Evolutionary conservation across 1,139 yeast genomes (phyloP).

Genomic region (Torulaspora pretoriensis): DNA sequence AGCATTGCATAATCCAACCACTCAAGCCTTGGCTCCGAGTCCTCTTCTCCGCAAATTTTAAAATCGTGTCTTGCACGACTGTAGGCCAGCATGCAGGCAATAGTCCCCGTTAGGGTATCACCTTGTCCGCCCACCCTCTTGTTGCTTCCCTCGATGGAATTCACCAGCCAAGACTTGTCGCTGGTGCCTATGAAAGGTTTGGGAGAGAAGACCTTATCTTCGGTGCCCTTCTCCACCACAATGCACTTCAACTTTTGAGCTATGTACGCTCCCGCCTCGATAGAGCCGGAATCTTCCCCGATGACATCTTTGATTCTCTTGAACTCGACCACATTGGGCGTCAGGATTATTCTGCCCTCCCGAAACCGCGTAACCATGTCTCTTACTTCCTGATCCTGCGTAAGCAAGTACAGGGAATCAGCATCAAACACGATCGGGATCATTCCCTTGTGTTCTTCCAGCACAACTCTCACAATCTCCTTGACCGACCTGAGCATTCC

Average conservation of each 20-base stretch:
- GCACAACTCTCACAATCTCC: constrained; percentile 49
- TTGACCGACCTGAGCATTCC: constrained; percentile 60
- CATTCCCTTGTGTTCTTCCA: constrained; percentile 34
- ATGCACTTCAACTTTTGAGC: constrained; percentile 59
- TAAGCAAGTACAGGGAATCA: constrained; percentile 63
- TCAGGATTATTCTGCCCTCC: constrained; percentile 45
- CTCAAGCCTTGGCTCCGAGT: constrained; percentile 18
- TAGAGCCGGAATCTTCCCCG: constrained; percentile 12
- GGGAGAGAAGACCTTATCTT: constrained; percentile 54
- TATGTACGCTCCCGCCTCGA: constrained; percentile 42
- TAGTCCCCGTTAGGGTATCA: constrained; percentile 68
- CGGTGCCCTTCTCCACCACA: constrained; percentile 66
- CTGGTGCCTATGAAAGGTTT: constrained; percentile 37
- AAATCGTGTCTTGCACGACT: constrained; percentile 32
- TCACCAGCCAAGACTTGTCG: constrained; percentile 38
- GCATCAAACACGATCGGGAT: constrained; percentile 83
- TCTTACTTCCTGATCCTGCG: constrained; percentile 25
- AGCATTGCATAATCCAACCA: constrained; percentile 47
- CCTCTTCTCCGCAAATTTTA: constrained; percentile 48
- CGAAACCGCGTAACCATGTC: constrained; percentile 50
- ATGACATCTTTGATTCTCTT: constrained; percentile 53
- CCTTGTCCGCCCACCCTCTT: constrained; percentile 90
- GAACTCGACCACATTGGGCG: constrained; percentile 90
- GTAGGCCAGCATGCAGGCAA: constrained; percentile 58
- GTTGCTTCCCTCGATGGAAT: constrained; percentile 53